Conservation (phyloP, 2,329 filamentous ascomycete genomes). For the Pestalotiopsis sp. region DNA sequence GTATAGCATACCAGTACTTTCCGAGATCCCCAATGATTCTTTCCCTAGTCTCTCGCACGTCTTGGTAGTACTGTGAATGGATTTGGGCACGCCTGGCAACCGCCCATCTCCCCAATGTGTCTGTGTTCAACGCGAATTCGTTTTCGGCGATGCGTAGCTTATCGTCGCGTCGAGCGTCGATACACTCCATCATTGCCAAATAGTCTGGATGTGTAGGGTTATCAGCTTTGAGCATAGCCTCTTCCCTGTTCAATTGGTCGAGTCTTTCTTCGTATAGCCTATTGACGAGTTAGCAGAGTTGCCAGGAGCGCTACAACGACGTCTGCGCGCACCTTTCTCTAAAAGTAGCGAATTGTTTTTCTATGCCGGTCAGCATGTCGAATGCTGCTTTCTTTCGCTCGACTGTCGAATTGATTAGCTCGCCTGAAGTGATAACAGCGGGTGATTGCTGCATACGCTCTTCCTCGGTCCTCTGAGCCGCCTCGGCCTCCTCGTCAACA, state of each 20-base stretch:
- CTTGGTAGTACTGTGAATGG: constrained; percentile 89
- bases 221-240: constrained; percentile 60
- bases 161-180: constrained; percentile 80
- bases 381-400: constrained; percentile 79
- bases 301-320: not conserved
- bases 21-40: constrained; percentile 78
- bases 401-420: constrained; percentile 53
- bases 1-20: constrained; percentile 89
- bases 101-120: constrained; percentile 73
- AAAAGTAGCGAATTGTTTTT: constrained; percentile 86
- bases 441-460: constrained; percentile 51
- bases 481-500: constrained; percentile 62
- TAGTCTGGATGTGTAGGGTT: constrained; percentile 87
- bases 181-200: constrained; percentile 83
- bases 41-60: constrained; percentile 81
- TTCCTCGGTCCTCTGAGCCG: constrained; percentile 64
- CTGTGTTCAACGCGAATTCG: constrained; percentile 72
- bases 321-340: constrained; percentile 66
- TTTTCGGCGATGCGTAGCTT: constrained; percentile 77
- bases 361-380: constrained; percentile 77
- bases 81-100: constrained; percentile 84
- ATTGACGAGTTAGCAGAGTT: constrained; percentile 23
- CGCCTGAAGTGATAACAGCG: constrained; percentile 12
- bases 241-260: constrained; percentile 74
- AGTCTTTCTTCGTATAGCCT: constrained; percentile 90